phyloP scores from a whole-genome alignment of 192 early-diverging fungal genomes.

The Pilaira anomala region DNA sequence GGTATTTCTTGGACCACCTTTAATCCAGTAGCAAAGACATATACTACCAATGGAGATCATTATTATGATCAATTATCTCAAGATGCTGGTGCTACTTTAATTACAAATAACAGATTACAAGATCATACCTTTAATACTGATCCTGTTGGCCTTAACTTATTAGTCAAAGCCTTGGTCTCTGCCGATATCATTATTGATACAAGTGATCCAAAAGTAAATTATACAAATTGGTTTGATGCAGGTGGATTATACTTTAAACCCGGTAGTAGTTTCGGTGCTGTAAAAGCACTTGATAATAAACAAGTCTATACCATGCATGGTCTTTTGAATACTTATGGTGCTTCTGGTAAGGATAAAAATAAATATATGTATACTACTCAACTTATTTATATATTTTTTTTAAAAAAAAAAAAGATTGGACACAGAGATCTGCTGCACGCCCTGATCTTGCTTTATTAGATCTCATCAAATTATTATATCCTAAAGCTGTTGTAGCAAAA shows the following conservation, averaged over 20 bases:
- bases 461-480: neutral
- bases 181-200: slow-evolving; percentile 7
- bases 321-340: neutral
- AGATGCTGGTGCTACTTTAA: slow-evolving; percentile 4
- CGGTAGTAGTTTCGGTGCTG: neutral
- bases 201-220: neutral
- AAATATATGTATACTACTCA: no score
- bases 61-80: slow-evolving; percentile 12
- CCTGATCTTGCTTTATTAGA: slow-evolving; percentile 14
- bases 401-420: slow-evolving; percentile 10
- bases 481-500: neutral
- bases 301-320: slow-evolving; percentile 1
- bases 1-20: neutral
- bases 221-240: neutral
- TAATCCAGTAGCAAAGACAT: neutral
- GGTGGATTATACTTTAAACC: neutral
- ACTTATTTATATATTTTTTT: no score
- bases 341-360: slow-evolving; percentile 7
- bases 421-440: slow-evolving; percentile 12
- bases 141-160: neutral
- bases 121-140: neutral
- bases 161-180: no score
- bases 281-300: neutral
- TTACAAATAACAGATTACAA: neutral
- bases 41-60: neutral